Evolutionary conservation across 768 basidiomycete species (phyloP), one percentile per base, ranked within the genome.

Genomic region (Termitomyces sp.): DNA sequence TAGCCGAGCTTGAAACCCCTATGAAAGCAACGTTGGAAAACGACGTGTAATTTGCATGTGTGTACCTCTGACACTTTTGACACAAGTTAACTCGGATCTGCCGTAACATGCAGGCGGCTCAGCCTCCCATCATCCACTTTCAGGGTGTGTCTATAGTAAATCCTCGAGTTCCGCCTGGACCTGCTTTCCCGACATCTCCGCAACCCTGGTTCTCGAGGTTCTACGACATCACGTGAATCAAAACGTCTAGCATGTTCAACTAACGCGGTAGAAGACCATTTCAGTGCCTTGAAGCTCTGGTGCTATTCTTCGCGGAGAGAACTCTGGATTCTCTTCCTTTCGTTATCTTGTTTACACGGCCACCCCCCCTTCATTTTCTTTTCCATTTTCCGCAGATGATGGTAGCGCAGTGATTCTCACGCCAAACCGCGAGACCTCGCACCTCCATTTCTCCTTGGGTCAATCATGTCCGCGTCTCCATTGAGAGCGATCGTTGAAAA

Each of bases 171-270:
- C 37, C 18, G 18, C 18, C 3, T 26, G 28, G n/a, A 8, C 33
- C n/a, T n/a, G n/a, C n/a, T n/a, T n/a, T n/a, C n/a, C 20, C 54
- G 34, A 54, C 31, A 60, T 53, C 33, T 49, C 36, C 37, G 13
- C 55, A 52, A 15, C 59, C 59, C 59, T 60, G 56, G 33, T 47
- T 36, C 37, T 46, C n/a, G 50, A 39, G 49, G 50, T 9, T 44
- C 52, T 52, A 41, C 58, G 36, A 41, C 36, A 56, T 47, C 28
- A 39, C 33, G 28, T 55, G 51, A 33, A 50, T 42, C 16, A 41
- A 26, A 22, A 33, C 33, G 36, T 28, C 22, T 41, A 45, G 37
- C 53, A 41, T 44, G 36, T 42, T 33, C 41, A 45, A 41, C 48
- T 15, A 44, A 39, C 34, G 33, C 51, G 56, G 52, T 45, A 54